These are phyloP conservation scores for Entomophthora muscae DNA, from an alignment of 371 early-diverging fungal genomes.

Conservation along the genomic window DNA sequence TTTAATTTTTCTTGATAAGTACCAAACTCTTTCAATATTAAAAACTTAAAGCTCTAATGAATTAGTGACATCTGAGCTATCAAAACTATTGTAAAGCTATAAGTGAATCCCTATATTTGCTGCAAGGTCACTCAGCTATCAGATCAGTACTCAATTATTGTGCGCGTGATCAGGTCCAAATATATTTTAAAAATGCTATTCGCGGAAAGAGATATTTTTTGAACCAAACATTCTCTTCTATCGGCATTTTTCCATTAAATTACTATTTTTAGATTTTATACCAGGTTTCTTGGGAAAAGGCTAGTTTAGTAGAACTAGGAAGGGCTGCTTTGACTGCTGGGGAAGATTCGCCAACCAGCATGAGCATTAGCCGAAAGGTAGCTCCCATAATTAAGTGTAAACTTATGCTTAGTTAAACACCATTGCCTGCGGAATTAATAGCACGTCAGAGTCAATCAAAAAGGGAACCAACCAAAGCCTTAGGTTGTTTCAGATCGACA, in stretches of 20 bases:
- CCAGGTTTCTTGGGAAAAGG: neutral
- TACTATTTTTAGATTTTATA: neutral
- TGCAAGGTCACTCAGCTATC: no score
- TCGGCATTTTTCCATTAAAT: neutral
- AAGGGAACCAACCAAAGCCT: neutral
- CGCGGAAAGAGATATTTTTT: no score
- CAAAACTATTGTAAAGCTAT: no score
- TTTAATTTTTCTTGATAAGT: no score
- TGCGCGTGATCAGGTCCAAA: no score
- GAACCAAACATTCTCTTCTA: no score
- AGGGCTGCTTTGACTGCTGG: neutral
- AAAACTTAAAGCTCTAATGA: no score
- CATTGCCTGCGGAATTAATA: slow-evolving; percentile 5
- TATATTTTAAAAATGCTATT: no score
- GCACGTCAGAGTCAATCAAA: neutral
- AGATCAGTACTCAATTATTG: no score
- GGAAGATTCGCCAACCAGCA: slow-evolving; percentile 4
- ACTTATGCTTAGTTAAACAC: neutral
- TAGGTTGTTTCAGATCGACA: neutral
- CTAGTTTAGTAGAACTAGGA: neutral
- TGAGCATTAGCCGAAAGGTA: neutral
- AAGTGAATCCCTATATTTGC: no score
- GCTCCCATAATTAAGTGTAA: neutral
- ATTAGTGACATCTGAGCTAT: no score
- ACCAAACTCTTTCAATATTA: no score